Conservation (phyloP, 2,329 filamentous ascomycete genomes). For the Lasiodiplodia theobromae region DNA sequence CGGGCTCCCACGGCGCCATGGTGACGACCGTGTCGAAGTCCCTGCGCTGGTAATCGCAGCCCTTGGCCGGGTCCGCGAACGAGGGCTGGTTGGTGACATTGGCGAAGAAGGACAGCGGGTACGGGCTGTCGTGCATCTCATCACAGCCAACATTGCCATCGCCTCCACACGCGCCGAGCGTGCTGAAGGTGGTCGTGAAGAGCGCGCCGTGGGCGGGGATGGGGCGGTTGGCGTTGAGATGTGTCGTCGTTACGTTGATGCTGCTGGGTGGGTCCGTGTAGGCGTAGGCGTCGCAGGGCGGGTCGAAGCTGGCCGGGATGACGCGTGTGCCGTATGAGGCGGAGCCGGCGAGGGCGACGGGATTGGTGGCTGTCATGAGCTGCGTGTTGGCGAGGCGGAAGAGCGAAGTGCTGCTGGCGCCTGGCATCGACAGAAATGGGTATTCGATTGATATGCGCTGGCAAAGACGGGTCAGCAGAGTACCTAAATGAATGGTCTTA, state of each 20-base stretch:
- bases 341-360: constrained; percentile 55
- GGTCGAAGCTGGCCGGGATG: constrained; percentile 54
- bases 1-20: constrained; percentile 40
- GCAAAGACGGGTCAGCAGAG: too few relatives aligned
- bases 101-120: constrained; percentile 53
- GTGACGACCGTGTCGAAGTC: constrained; percentile 57
- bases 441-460: constrained; percentile 61
- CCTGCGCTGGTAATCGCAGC: constrained; percentile 55
- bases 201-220: constrained; percentile 30
- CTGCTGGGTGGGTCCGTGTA: background rate
- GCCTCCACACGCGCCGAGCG: constrained; percentile 31
- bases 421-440: constrained; percentile 62
- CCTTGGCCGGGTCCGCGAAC: constrained; percentile 48
- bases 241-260: constrained; percentile 28
- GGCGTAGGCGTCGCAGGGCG: constrained; percentile 58
- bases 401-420: constrained; percentile 55
- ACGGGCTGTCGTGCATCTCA: constrained; percentile 33
- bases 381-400: constrained; percentile 61
- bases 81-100: constrained; percentile 64
- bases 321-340: constrained; percentile 56
- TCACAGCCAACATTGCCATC: constrained; percentile 1
- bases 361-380: constrained; percentile 55
- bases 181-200: constrained; percentile 36
- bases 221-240: constrained; percentile 33
- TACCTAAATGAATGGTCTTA: too few relatives aligned